Base-by-base conservation (phyloP, 2,329 filamentous ascomycete genomes). In the Diplodia seriata region DNA sequence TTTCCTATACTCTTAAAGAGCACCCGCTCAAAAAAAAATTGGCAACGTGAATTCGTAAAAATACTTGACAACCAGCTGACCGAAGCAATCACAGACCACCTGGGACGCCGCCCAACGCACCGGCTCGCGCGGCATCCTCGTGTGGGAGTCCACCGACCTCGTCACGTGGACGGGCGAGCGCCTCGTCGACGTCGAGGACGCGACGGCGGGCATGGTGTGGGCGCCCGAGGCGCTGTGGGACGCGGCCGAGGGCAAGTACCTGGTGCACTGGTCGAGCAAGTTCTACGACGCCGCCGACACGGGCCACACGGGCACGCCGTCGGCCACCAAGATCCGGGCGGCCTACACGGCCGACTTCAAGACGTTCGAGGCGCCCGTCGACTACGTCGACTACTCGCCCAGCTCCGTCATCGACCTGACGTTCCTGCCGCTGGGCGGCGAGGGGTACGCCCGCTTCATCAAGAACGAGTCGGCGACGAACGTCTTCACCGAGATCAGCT, bases 141-240 rank as follows among this genome's bases (percentile, higher is more conserved):
- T 87, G 12, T 87, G 85, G 85, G 84, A 86, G 71, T 84, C 79
- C 70, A 83, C 79, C 0, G 83, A 87, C 65, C 74, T 87, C 4
- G 73, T 85, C 7, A 84, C 81, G 69, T 87, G 84, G 82, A 77
- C 71, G 12, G 76, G 76, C 14, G 84, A 86, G 72, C 76, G 83
- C 6, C 76, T 87, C 1, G 80, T 85, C 0, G 75, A 73, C 0
- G 85, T 87, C 12, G 85, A 87, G 70, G 81, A 85, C 68, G 74
- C 74, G n/a, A 83, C 80, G 3, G 85, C 84, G 0, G 85, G 85
- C 3, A 87, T 87, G 85, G 84, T 86, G 0, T 87, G 85, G 85
- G 85, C 85, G 0, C 86, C 85, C 0, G 83, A 84, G 62, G 85
- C 85, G 0, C 82, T 87, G 63, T 87, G 82, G 81, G 84, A 87